Percentiles rank a stretch among this genome's conserved stretches.
phyloP scores from a whole-genome alignment of 345 rosid genomes.

The Gossypioides kirkii region DNA sequence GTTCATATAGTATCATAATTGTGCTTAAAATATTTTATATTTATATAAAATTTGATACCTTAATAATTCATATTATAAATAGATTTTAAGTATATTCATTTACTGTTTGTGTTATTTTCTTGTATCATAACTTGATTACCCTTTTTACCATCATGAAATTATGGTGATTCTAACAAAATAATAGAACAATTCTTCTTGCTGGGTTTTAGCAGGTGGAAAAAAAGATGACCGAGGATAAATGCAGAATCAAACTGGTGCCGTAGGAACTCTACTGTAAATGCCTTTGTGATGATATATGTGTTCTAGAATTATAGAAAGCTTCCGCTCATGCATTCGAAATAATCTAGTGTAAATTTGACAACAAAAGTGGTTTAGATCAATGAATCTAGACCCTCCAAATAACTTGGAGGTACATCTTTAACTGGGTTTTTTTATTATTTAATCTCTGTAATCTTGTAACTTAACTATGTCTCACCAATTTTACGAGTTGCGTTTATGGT shows the following conservation, averaged over 20 bases:
- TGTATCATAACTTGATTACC: neutral
- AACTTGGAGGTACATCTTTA: neutral
- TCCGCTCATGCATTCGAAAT: neutral
- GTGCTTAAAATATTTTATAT: too few species aligned
- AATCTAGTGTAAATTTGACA: neutral
- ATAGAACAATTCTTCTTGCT: neutral
- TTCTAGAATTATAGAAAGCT: neutral
- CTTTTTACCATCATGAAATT: too few species aligned
- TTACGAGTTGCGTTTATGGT: neutral
- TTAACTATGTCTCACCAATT: neutral
- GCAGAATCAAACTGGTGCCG: neutral
- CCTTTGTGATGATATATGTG: neutral
- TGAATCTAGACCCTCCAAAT: neutral
- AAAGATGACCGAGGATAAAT: neutral
- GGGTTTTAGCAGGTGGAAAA: neutral
- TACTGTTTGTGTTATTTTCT: neutral
- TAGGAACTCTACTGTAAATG: neutral
- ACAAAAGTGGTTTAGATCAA: neutral
- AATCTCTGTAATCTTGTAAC: neutral
- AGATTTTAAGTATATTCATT: neutral
- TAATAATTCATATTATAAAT: too few species aligned
- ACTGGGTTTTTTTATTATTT: neutral
- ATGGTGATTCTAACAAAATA: neutral
- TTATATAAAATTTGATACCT: too few species aligned
- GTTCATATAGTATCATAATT: too few species aligned